Base-by-base conservation (phyloP, 2,329 filamentous ascomycete genomes). In the Xylaria multiplex region DNA sequence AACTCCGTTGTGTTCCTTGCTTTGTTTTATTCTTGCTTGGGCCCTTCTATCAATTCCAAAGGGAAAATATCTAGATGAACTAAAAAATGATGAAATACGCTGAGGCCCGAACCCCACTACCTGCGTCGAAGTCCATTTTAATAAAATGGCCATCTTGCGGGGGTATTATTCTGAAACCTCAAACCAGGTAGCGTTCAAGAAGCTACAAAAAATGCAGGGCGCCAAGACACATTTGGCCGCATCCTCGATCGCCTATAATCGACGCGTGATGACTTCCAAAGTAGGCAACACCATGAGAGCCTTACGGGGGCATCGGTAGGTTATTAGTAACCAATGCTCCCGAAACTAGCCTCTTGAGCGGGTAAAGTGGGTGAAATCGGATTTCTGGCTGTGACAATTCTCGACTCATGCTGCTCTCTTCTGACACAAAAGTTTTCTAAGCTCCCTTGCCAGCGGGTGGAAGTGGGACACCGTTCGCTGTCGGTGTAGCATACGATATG, bases 361-460 rank as follows among this genome's bases (percentile, higher is more conserved):
- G 64, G 55, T 64, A 59, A 19, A 67, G 60, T 30, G 64, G 64
- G 11, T 67, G 61, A 43, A 59, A 62, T 54, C 60, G 60, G 45
- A 70, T 19, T 32, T 68, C 63, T n/a, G 78, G 24, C 37, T 58
- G 62, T 30, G 55, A 62, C 6, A 42, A 68, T 59, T 37, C 57
- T 27, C 22, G 50, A 54, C 42, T 62, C 42, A 48, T 52, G 16
- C 53, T 66, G 7, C 64, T 62, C 43, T 59, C 58, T 59, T 53
- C 59, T 64, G 66, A 62, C 66, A 66, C 24, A 32, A 56, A 71
- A 73, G 65, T 61, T 16, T 46, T 65, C 73, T 75, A 75, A 42
- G 67, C 70, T 73, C 70, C 71, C 62, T 71, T 74, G 65, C 70
- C 65, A 46, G 64, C 49, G 57, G 59, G 37, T 27, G 68, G 53